Evolutionary conservation across 371 early-diverging fungal species (phyloP).

Genomic region (Nematocida sp.): DNA sequence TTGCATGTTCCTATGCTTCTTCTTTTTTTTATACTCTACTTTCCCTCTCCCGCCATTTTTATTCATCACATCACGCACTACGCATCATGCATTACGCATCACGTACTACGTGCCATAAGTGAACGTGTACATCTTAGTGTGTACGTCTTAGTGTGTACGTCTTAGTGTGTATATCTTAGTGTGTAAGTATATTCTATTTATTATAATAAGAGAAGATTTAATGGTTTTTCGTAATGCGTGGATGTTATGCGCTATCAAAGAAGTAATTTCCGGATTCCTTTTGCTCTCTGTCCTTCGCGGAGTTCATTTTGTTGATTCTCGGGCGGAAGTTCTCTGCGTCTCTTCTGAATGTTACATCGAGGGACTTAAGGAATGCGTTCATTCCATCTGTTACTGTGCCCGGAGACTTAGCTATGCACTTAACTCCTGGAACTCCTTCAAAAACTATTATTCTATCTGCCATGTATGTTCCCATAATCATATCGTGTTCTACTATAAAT

Average conservation of each 20-base stretch:
- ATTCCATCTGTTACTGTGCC: constrained; percentile 86
- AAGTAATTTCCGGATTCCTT: constrained; percentile 84
- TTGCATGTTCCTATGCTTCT: background rate
- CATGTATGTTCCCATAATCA: constrained; percentile 99
- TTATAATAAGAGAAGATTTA: too few relatives aligned
- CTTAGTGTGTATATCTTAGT: too few relatives aligned
- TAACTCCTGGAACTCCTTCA: constrained; percentile 81
- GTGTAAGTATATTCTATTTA: too few relatives aligned
- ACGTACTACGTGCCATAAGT: too few relatives aligned
- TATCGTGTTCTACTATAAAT: constrained; percentile 99
- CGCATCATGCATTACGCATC: too few relatives aligned
- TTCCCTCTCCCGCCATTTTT: constrained; percentile 17
- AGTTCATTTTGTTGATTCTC: constrained; percentile 92
- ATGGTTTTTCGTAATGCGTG: too few relatives aligned
- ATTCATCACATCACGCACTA: background rate
- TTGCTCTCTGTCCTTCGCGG: constrained; percentile 93
- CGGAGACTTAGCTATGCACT: constrained; percentile 73
- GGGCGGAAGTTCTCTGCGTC: constrained; percentile 96
- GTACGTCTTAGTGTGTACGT: too few relatives aligned
- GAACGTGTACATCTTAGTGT: background rate
- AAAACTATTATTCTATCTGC: constrained; percentile 97
- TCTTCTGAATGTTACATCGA: constrained; percentile 95
- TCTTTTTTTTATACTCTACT: constrained; percentile 1
- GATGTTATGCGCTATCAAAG: too few relatives aligned
- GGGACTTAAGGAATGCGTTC: constrained; percentile 88